Percentiles rank a stretch among this genome's conserved stretches.
Evolutionary conservation across 2,329 filamentous ascomycete species (phyloP).

Genomic region (Aspergillus tamarii): DNA sequence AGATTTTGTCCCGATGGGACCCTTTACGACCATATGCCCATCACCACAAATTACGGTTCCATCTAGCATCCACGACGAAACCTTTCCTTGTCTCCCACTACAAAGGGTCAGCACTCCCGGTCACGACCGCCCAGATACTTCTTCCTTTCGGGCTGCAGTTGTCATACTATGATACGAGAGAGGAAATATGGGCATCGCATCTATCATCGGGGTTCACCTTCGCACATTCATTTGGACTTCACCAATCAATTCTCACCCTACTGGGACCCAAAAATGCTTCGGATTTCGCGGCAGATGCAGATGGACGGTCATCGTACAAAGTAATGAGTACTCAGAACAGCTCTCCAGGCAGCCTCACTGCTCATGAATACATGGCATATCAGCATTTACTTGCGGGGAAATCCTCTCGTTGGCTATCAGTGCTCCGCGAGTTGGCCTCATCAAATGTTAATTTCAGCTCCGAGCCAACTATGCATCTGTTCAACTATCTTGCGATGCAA

Average conservation of each 20-base stretch:
- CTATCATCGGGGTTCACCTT: not conserved
- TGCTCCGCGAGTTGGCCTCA: not conserved
- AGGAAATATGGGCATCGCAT: not conserved
- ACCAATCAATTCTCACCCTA: not conserved
- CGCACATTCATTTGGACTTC: not conserved
- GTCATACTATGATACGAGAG: not conserved
- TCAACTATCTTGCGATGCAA: not conserved
- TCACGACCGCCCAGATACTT: not conserved
- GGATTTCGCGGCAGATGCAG: not conserved
- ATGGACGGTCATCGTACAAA: not conserved
- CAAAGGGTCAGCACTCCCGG: not conserved
- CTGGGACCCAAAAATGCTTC: not conserved
- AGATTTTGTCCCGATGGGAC: not conserved
- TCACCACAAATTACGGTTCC: not conserved
- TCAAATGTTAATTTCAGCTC: slow-evolving; percentile 9
- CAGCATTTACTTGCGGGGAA: not conserved
- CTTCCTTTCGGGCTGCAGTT: not conserved
- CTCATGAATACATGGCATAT: slow-evolving; percentile 4
- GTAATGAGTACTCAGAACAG: not conserved
- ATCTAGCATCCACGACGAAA: slow-evolving; percentile 6
- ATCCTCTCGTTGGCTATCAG: not conserved
- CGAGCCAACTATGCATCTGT: not conserved
- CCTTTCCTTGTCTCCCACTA: slow-evolving; percentile 6
- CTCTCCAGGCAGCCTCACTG: not conserved
- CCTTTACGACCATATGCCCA: not conserved